These are phyloP conservation scores for Aspergillus transmontanensis DNA, from an alignment of 2,329 filamentous ascomycete genomes.

Conservation along the genomic window DNA sequence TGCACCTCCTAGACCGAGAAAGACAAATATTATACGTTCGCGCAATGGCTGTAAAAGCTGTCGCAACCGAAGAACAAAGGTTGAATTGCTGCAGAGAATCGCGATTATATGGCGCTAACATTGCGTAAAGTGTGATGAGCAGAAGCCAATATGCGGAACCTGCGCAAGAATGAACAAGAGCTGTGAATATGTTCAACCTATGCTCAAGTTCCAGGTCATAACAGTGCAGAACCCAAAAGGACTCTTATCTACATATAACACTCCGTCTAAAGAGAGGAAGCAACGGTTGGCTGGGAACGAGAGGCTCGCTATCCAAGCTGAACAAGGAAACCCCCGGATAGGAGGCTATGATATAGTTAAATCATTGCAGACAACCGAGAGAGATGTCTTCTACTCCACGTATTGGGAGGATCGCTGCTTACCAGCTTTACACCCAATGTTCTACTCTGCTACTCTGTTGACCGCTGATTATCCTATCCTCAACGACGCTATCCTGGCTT, in stretches of 20 bases:
- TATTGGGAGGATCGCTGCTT: constrained; percentile 29
- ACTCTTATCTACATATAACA: not conserved
- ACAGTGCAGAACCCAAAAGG: not conserved
- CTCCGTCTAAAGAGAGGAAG: too few relatives aligned
- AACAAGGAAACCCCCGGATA: too few relatives aligned
- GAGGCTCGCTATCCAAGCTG: too few relatives aligned
- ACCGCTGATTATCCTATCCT: not conserved
- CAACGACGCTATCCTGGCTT: constrained; percentile 21
- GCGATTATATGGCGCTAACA: not conserved
- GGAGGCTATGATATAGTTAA: constrained; percentile 8
- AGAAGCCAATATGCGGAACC: constrained; percentile 27
- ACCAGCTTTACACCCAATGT: constrained; percentile 27
- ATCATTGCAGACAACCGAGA: constrained; percentile 24
- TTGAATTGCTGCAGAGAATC: constrained; percentile 3
- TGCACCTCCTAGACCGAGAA: constrained; percentile 18
- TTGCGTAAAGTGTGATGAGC: constrained; percentile 25
- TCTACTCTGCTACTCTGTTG: constrained; percentile 11
- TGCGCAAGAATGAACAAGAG: constrained; percentile 22
- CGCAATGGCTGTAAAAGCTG: constrained; percentile 24
- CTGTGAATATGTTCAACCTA: constrained; percentile 16
- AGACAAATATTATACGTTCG: constrained; percentile 23
- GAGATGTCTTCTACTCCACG: constrained; percentile 28
- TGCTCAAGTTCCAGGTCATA: constrained; percentile 19
- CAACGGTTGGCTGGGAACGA: too few relatives aligned
- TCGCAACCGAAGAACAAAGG: constrained; percentile 21